Conservation (phyloP, 2,329 filamentous ascomycete species). For the Chaetothyriales sp. region DNA sequence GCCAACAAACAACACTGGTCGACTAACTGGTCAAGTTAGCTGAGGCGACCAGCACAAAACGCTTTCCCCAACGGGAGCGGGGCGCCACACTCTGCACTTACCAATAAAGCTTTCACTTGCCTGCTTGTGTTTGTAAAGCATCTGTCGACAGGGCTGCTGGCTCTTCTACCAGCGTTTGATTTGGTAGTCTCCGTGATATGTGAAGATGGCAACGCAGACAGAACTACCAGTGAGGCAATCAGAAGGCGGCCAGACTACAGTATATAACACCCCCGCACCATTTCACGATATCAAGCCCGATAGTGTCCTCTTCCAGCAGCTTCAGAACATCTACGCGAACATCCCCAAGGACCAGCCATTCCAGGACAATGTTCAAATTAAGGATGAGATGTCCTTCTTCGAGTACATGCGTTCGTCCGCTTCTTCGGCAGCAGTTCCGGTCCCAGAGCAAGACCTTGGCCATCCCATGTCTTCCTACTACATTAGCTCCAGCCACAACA, state of each 20-base stretch:
- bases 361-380: conserved; percentile 8
- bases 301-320: neutral
- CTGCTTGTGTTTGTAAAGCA: neutral
- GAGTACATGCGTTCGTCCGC: conserved; percentile 30
- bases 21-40: too few relatives aligned
- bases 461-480: conserved; percentile 77
- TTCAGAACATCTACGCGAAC: conserved; percentile 18
- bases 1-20: too few relatives aligned
- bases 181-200: neutral
- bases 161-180: neutral
- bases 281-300: neutral
- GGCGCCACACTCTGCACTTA: neutral
- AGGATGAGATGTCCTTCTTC: conserved; percentile 22
- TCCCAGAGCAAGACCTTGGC: conserved; percentile 30
- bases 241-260: neutral
- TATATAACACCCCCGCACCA: neutral
- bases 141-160: neutral
- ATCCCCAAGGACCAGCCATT: conserved; percentile 12
- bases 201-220: neutral
- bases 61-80: too few relatives aligned
- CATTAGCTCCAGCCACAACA: conserved; percentile 91
- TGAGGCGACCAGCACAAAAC: too few relatives aligned
- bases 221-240: neutral
- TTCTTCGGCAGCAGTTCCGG: conserved; percentile 33
- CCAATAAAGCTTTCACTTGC: neutral